phyloP scores from a whole-genome alignment of 129 eudicot species.

The Deinandra increscens region DNA sequence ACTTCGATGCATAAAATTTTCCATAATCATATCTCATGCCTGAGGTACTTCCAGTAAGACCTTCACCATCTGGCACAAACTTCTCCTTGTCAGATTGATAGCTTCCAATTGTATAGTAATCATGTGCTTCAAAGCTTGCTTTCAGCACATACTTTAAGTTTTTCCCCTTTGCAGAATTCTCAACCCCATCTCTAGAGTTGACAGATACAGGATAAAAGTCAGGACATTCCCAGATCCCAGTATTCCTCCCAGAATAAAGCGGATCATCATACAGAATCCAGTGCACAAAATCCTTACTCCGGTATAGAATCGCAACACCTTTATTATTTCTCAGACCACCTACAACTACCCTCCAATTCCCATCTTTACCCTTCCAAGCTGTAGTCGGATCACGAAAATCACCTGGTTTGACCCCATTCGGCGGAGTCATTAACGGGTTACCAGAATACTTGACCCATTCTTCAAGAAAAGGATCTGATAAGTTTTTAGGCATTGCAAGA shows the following conservation, averaged over 20 bases:
- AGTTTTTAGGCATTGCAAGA: slow-evolving; percentile 36
- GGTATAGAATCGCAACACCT: slow-evolving; percentile 33
- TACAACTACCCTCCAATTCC: slow-evolving; percentile 37
- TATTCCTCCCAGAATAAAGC: slow-evolving; percentile 26
- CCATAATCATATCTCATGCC: slow-evolving; percentile 43
- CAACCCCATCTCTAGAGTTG: slow-evolving; percentile 33
- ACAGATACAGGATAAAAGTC: slow-evolving; percentile 36
- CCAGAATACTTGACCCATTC: slow-evolving; percentile 40
- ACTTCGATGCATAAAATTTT: slow-evolving; percentile 46
- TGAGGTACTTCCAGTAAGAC: slow-evolving; percentile 26
- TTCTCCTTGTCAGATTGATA: slow-evolving; percentile 32
- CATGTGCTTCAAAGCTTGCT: slow-evolving; percentile 29
- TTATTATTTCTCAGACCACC: slow-evolving; percentile 25
- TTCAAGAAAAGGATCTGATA: slow-evolving; percentile 40
- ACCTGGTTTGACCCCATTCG: slow-evolving; percentile 21
- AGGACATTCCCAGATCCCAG: slow-evolving; percentile 41
- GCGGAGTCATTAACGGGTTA: slow-evolving; percentile 38
- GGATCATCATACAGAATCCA: slow-evolving; percentile 35
- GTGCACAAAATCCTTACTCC: slow-evolving; percentile 33
- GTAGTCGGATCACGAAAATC: slow-evolving; percentile 39
- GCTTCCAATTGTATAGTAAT: slow-evolving; percentile 31
- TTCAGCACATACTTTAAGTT: slow-evolving; percentile 38
- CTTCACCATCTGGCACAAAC: slow-evolving; percentile 31
- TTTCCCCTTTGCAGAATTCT: slow-evolving; percentile 13
- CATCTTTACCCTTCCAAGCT: slow-evolving; percentile 38